Evolutionary conservation across 345 rosid species (phyloP).

Genomic region (Leavenworthia alabamica): DNA sequence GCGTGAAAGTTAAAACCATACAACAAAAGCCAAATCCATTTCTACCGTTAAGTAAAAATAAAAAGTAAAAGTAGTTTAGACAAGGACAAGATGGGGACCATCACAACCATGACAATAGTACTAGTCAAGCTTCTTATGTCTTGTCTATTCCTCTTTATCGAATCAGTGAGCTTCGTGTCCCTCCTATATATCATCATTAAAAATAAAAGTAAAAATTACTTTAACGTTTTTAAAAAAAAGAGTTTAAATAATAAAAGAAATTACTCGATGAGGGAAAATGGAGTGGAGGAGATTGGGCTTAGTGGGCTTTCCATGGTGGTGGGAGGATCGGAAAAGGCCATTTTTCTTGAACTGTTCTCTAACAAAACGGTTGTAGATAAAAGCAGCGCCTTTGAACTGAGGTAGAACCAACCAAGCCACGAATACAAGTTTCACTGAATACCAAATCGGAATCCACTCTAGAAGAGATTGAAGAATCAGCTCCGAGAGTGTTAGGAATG

Average conservation of each 20-base stretch:
- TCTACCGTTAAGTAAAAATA: not conserved
- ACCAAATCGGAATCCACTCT: constrained; percentile 88
- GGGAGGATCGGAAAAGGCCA: constrained; percentile 7
- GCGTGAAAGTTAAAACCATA: too few relatives aligned
- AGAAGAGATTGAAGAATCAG: constrained; percentile 57
- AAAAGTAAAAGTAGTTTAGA: constrained; percentile 17
- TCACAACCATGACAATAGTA: constrained; percentile 8
- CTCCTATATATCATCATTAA: not conserved
- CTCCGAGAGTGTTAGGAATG: constrained; percentile 66
- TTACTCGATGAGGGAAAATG: constrained; percentile 19
- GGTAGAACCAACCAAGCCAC: constrained; percentile 71
- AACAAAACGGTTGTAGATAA: constrained; percentile 54
- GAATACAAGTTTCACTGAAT: constrained; percentile 47
- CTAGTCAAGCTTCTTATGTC: constrained; percentile 4
- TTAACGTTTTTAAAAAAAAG: not conserved
- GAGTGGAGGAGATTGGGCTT: constrained; percentile 15
- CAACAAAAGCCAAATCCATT: too few relatives aligned
- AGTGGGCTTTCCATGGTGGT: not conserved
- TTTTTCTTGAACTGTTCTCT: constrained; percentile 48
- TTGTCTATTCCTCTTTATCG: not conserved
- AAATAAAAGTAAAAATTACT: too few relatives aligned
- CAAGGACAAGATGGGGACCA: constrained; percentile 20
- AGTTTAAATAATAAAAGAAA: not conserved
- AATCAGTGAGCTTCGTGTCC: constrained; percentile 22
- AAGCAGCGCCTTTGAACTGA: constrained; percentile 69